Evolutionary conservation across 306 rosid species (phyloP), one percentile per base, ranked within the genome.

Genomic region (Prunus armeniaca): DNA sequence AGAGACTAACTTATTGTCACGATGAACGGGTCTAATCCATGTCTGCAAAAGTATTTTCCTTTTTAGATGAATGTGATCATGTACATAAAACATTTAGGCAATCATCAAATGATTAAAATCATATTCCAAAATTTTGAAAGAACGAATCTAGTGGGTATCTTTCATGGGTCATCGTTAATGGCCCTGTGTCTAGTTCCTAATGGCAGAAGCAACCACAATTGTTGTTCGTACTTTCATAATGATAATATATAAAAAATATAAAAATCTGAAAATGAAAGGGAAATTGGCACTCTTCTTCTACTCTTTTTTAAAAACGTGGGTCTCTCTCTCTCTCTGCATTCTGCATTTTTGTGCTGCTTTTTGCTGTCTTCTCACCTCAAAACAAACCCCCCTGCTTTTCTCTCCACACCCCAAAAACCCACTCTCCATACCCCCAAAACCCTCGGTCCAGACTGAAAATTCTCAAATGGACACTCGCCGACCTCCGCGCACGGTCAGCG

Each of bases 401-500:
- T 58, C 64, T 58, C 32, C 66, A 7, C 5, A 24, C 64, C 69
- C 79, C 65, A 25, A 32, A 3, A 56, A 7, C 70, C 25, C 2
- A n/a, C 12, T 20, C 70, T 54, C 71, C 34, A 71, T 38, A 47
- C 65, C 71, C 76, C 61, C 61, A 25, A 13, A 65, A 18, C 64
- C 34, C 2, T 60, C 65, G 5, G 72, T 64, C 72, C 41, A 79
- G 45, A 41, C 55, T 14, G 0, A 38, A 55, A 43, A 28, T 50
- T 34, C 75, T 69, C 73, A 78, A 63, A 93, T 93, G 98, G 96
- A 91, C 66, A 60, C 84, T 72, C 89, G 88, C 78, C 95, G 90
- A 15, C 66, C 74, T 47, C 80, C 88, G 25, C 88, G 92, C 50
- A 38, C 83, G 1, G 78, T 82, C 34, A 78, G 69, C 72, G 93